These are phyloP conservation scores for Cryptococcus amylolentus DNA, from an alignment of 1,284 basidiomycete genomes.

Conservation along the genomic window DNA sequence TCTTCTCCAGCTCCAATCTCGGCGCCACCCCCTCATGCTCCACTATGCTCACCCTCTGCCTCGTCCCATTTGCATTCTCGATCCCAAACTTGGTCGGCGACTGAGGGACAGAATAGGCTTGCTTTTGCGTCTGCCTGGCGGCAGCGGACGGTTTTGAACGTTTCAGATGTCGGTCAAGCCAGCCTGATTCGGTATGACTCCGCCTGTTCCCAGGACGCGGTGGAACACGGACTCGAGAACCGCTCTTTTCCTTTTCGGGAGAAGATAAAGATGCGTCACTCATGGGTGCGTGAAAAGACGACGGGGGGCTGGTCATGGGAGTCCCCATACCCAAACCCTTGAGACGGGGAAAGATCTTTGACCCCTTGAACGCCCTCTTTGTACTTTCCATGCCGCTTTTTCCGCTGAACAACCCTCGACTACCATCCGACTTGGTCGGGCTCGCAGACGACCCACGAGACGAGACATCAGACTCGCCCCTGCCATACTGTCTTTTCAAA, in stretches of 20 bases:
- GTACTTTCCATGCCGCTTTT: constrained; percentile 29
- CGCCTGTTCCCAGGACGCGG: constrained; percentile 1
- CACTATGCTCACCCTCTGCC: not conserved
- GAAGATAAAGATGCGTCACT: not conserved
- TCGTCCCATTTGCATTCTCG: not conserved
- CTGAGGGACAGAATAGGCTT: not conserved
- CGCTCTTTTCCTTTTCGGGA: not conserved
- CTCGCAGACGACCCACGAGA: constrained; percentile 12
- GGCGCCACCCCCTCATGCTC: not conserved
- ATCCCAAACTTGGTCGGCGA: not conserved
- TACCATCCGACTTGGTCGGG: constrained; percentile 18
- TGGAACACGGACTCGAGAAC: not conserved
- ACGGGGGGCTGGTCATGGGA: not conserved
- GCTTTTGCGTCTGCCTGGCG: not conserved
- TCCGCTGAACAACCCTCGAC: not conserved
- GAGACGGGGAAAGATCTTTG: constrained; percentile 34
- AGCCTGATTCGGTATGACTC: constrained; percentile 24
- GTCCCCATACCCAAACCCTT: not conserved
- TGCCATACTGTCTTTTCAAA: constrained; percentile 12
- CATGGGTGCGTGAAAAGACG: not conserved
- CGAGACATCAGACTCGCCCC: constrained; percentile 13
- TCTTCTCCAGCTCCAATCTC: not conserved
- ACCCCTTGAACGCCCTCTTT: constrained; percentile 28
- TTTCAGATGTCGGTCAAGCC: constrained; percentile 12
- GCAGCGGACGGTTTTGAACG: not conserved